Percentiles rank a stretch among this genome's conserved stretches.
Evolutionary conservation across 768 basidiomycete species (phyloP).

Genomic region (Clitopilus hobsonii): DNA sequence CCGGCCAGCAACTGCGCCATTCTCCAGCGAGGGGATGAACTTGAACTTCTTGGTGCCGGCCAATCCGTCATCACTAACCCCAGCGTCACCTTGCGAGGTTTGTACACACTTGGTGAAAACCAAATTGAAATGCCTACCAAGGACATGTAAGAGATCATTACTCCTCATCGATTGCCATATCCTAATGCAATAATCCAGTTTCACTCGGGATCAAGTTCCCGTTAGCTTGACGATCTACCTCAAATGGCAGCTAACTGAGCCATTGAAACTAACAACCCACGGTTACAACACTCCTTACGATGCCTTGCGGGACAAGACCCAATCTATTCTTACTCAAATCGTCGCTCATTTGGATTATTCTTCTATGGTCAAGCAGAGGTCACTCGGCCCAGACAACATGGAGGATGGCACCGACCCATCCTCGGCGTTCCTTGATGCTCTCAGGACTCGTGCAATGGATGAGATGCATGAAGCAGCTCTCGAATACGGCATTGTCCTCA

Average conservation of each 20-base stretch:
- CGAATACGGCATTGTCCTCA: constrained; percentile 80
- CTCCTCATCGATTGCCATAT: neutral
- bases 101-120: constrained; percentile 80
- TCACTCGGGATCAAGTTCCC: constrained; percentile 84
- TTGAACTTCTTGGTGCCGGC: constrained; percentile 74
- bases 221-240: constrained; percentile 81
- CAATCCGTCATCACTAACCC: constrained; percentile 85
- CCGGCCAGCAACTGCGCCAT: constrained; percentile 87
- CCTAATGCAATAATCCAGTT: constrained; percentile 33
- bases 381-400: constrained; percentile 69
- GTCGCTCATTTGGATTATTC: constrained; percentile 66
- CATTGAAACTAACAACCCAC: constrained; percentile 69
- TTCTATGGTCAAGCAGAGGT: constrained; percentile 68
- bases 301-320: constrained; percentile 75
- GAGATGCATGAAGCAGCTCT: constrained; percentile 78
- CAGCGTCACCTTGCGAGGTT: constrained; percentile 72
- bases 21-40: constrained; percentile 74
- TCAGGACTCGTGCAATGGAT: constrained; percentile 81
- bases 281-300: constrained; percentile 84
- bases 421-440: constrained; percentile 76
- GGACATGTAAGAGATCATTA: constrained; percentile 55
- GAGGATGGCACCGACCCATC: constrained; percentile 67
- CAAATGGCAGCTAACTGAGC: constrained; percentile 61
- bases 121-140: constrained; percentile 87
- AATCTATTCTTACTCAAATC: constrained; percentile 83